Percentiles rank a stretch among this genome's conserved stretches.
These are phyloP conservation scores for Chaetomium sp. DNA, from an alignment of 2,329 filamentous ascomycete genomes.

Conservation along the genomic window DNA sequence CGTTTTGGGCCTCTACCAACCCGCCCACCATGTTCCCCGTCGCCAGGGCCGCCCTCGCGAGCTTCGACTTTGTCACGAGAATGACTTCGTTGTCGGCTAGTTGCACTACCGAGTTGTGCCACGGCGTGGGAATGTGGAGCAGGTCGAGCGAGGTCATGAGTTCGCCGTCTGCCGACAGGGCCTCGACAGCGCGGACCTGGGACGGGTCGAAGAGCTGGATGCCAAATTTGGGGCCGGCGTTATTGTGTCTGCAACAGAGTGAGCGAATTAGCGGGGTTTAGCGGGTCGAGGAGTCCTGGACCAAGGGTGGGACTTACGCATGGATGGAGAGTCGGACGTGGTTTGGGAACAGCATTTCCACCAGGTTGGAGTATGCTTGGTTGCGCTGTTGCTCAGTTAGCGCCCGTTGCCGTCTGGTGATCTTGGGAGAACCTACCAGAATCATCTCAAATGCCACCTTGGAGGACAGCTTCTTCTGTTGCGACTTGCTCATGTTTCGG, in stretches of 20 bases:
- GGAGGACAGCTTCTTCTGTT: conserved; percentile 30
- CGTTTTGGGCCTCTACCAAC: conserved; percentile 3
- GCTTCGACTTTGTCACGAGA: conserved; percentile 29
- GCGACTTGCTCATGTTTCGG: conserved; percentile 20
- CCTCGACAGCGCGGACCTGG: conserved; percentile 24
- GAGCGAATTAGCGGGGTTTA: conserved; percentile 4
- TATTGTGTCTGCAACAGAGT: conserved; percentile 25
- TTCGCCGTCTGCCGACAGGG: conserved; percentile 23
- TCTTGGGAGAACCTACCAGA: conserved; percentile 8
- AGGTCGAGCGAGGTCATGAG: conserved; percentile 28
- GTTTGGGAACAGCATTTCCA: conserved; percentile 31
- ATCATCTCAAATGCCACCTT: conserved; percentile 33
- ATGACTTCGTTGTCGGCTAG: conserved; percentile 23
- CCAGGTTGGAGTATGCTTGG: conserved; percentile 31
- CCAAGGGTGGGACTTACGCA: conserved; percentile 15
- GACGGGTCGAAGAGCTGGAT: conserved; percentile 30
- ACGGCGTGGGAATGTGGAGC: conserved; percentile 30
- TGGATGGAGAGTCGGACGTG: conserved; percentile 31
- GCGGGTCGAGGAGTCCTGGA: neutral
- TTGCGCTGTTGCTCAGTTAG: conserved; percentile 23
- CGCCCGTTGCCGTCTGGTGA: neutral
- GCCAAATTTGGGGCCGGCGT: conserved; percentile 31
- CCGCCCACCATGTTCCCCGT: conserved; percentile 22
- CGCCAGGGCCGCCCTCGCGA: conserved; percentile 24
- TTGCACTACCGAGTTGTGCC: conserved; percentile 30